A percentile compares a stretch with the other conserved stretches of the same genome.
These are phyloP conservation scores for Zea mays DNA, from an alignment of 176 grass and related monocot species.

Conservation along the genomic window Zm-B73-REFERENCE-NAM-5.0 NC_050101.1:166378501-166379000, in stretches of 20 bases:
- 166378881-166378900: background rate
- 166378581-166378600: background rate
- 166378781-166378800: conserved; percentile 42
- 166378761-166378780: background rate
- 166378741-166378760: background rate
- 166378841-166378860: background rate
- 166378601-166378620: conserved; percentile 30
- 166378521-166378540: conserved; percentile 1
- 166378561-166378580: conserved; percentile 8
- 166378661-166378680: conserved; percentile 45
- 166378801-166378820: background rate
- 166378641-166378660: conserved; percentile 39
- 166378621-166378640: conserved; percentile 26
- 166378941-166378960: background rate
- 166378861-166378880: background rate
- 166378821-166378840: conserved; percentile 8
- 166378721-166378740: conserved; percentile 2
- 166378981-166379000: background rate
- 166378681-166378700: conserved; percentile 29
- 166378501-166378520: conserved; percentile 3
- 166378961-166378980: background rate
- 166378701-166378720: conserved; percentile 29
- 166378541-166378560: background rate
- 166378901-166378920: background rate
- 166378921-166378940: background rate